Evolutionary conservation across 371 early-diverging fungal species (phyloP), one percentile per base, ranked within the genome.

Genomic region (Smittium mucronatum): DNA sequence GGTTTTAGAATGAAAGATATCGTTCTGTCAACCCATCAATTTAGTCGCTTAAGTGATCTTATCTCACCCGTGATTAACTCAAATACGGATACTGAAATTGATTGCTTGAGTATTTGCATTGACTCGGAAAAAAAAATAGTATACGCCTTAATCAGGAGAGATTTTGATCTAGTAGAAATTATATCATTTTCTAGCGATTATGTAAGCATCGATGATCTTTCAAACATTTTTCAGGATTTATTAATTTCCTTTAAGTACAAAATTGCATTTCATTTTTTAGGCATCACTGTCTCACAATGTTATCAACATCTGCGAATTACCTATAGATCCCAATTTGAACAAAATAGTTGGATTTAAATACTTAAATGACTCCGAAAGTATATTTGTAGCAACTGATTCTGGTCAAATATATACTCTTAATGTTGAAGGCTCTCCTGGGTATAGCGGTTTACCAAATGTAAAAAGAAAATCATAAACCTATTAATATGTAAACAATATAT

Each of bases 331-430:
- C 11, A 25, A 2, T 26, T 16, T 2, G 2, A 57, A 67, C 2
- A 21, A 15, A 47, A 28, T 86, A 66, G 81, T 85, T 17, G 82
- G 76, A 16, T 80, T 89, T 59, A 81, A 82, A 57, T 87, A 78
- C 69, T 72, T 90, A 58, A 76, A 85, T 5, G 91, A 92, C 63
- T 76, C 76, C 1, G 86, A 89, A 75, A 81, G 85, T 0, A 75
- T 84, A 29, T 92, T 87, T 74, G 71, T 90, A 11, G 84, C 83
- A 63, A 80, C 87, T 61, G 75, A 72, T 16, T 76, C 82, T 69
- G 92, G 92, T 34, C 89, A 88, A 74, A 88, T 92, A 63, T 78
- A 84, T 28, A 77, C 87, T n/a, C 77, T 89, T n/a, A 57, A 17
- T 34, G 36, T 70, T 59, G 32, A 60, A 2, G 64, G 57, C 26